Conservation (phyloP, 106 monocot genomes). For the Dendrobium officinale region DNA sequence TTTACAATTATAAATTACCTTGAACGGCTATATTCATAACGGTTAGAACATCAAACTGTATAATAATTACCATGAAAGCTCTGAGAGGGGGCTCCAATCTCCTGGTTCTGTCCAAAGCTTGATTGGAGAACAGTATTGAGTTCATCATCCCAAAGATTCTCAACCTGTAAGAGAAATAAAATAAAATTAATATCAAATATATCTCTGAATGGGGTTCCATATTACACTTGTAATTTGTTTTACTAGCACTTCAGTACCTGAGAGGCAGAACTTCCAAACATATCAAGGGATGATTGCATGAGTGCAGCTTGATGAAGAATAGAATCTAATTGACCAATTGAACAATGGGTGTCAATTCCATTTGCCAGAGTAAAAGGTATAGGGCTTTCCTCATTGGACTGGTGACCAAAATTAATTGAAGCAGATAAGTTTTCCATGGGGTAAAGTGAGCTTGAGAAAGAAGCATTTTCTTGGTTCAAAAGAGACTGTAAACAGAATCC, state of each 20-base stretch:
- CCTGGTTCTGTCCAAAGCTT: constrained; percentile 39
- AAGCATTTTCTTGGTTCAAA: constrained; percentile 4
- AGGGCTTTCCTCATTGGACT: not conserved
- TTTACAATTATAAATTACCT: not conserved
- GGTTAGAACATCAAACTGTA: not conserved
- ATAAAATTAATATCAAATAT: not conserved
- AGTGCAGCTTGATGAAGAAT: constrained; percentile 16
- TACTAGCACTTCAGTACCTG: constrained; percentile 28
- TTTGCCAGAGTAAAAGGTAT: constrained; percentile 4
- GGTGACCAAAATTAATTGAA: not conserved
- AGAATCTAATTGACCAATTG: constrained; percentile 22
- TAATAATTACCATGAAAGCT: constrained; percentile 23
- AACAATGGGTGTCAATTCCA: constrained; percentile 13
- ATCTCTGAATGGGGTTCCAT: not conserved
- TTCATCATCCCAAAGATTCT: constrained; percentile 54
- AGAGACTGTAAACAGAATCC: constrained; percentile 1
- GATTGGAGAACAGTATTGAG: constrained; percentile 55
- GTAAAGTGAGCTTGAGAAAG: not conserved
- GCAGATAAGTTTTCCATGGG: constrained; percentile 3
- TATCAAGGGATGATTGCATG: constrained; percentile 36
- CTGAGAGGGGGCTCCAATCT: constrained; percentile 26
- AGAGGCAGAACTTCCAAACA: constrained; percentile 35
- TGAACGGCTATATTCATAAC: not conserved
- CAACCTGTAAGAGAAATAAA: constrained; percentile 29
- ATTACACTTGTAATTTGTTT: not conserved